Evolutionary conservation across 2,329 filamentous ascomycete species (phyloP).

Genomic region (Ceratocystis destructans): DNA sequence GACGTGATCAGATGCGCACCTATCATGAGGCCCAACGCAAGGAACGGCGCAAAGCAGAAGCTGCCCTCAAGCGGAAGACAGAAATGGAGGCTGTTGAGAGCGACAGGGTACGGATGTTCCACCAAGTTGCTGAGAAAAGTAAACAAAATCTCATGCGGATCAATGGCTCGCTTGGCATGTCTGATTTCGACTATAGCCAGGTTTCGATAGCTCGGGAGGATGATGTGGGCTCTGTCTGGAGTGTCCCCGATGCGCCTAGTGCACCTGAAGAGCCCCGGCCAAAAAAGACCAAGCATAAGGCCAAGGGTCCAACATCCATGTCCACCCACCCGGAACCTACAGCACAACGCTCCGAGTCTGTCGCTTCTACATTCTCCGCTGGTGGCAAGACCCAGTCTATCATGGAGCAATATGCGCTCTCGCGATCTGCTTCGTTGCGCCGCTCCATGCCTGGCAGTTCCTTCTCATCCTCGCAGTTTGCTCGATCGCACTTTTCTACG

Average conservation of each 20-base stretch:
- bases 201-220: slow-evolving; percentile 26
- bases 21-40: slow-evolving; percentile 32
- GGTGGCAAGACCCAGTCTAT: slow-evolving; percentile 18
- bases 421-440: slow-evolving; percentile 11
- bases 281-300: slow-evolving; percentile 14
- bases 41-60: slow-evolving; percentile 27
- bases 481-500: slow-evolving; percentile 17
- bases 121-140: slow-evolving; percentile 16
- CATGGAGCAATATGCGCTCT: slow-evolving; percentile 17
- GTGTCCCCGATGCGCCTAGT: slow-evolving; percentile 16
- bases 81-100: slow-evolving; percentile 15
- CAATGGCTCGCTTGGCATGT: slow-evolving; percentile 25
- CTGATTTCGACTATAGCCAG: slow-evolving; percentile 9
- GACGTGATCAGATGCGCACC: slow-evolving; percentile 36
- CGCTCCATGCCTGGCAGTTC: slow-evolving; percentile 22
- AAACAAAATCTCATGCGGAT: slow-evolving; percentile 27
- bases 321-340: slow-evolving; percentile 8
- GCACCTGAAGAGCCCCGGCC: neutral
- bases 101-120: slow-evolving; percentile 15
- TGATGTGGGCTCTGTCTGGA: slow-evolving; percentile 16
- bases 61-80: slow-evolving; percentile 6
- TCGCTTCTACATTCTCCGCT: slow-evolving; percentile 16
- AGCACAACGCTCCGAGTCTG: slow-evolving; percentile 13
- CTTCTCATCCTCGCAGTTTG: slow-evolving; percentile 15
- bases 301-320: slow-evolving; percentile 7